Conservation (phyloP, 1,139 yeast species). For the Hansenula lynferdii region DNA sequence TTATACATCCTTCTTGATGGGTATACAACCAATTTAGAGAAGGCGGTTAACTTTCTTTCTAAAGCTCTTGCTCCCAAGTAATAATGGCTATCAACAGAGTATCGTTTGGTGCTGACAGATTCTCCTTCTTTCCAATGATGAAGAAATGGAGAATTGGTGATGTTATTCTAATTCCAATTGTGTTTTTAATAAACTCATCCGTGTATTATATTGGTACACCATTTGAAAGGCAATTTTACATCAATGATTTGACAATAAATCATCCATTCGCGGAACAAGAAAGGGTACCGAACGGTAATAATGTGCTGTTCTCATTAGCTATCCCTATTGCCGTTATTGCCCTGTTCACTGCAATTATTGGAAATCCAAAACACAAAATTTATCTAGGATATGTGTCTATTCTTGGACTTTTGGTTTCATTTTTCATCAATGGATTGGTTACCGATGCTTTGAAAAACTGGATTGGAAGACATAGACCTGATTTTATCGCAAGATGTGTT, state of each 20-base stretch:
- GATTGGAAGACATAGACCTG: conserved; percentile 77
- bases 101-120: conserved; percentile 41
- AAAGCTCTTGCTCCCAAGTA: neutral
- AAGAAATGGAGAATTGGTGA: conserved; percentile 63
- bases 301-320: conserved; percentile 34
- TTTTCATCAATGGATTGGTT: conserved; percentile 48
- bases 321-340: conserved; percentile 37
- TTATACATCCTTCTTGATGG: no score
- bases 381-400: conserved; percentile 45
- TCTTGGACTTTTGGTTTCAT: conserved; percentile 47
- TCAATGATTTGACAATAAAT: conserved; percentile 51
- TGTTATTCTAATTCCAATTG: conserved; percentile 36
- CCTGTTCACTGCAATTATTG: conserved; percentile 29
- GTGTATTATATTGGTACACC: conserved; percentile 45
- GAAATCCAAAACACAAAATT: conserved; percentile 35
- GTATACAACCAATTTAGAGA: no score
- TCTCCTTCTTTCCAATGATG: conserved; percentile 28
- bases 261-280: conserved; percentile 72
- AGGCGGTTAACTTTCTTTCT: no score
- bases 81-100: conserved; percentile 35
- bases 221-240: conserved; percentile 65
- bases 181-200: conserved; percentile 39
- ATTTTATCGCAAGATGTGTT: conserved; percentile 66
- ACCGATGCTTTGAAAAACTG: conserved; percentile 68
- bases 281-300: conserved; percentile 43